A percentile compares a stretch with the other conserved stretches of the same genome.
phyloP scores from a whole-genome alignment of 768 basidiomycete species.

The Tricholomella constricta region DNA sequence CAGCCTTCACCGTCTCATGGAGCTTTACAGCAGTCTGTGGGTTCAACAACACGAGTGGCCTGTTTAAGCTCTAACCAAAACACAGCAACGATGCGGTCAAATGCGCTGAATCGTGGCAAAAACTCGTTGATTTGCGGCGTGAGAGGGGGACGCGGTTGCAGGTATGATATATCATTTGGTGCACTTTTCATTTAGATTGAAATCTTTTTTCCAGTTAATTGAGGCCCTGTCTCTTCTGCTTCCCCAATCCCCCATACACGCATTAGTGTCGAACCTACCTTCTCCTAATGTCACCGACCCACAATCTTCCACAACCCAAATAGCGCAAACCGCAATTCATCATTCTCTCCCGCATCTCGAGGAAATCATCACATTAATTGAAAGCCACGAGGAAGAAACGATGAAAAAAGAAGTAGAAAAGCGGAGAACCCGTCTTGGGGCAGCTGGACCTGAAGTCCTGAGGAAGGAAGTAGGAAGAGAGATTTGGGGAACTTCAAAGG shows the following conservation, averaged over 20 bases:
- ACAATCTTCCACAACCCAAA: constrained; percentile 55
- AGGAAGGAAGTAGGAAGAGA: constrained; percentile 68
- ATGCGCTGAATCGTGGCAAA: constrained; percentile 82
- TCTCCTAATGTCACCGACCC: constrained; percentile 79
- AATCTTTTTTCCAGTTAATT: constrained; percentile 51
- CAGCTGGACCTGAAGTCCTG: constrained; percentile 57
- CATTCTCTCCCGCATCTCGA: constrained; percentile 71
- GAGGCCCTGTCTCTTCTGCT: constrained; percentile 69
- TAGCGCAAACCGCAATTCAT: constrained; percentile 63
- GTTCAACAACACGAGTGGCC: constrained; percentile 17
- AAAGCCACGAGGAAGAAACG: constrained; percentile 59
- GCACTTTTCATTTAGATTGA: constrained; percentile 2
- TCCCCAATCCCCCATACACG: constrained; percentile 67
- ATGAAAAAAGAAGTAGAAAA: constrained; percentile 73
- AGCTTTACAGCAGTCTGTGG: constrained; percentile 61
- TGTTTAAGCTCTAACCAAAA: not conserved
- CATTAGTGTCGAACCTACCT: constrained; percentile 65
- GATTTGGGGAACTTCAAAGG: constrained; percentile 62
- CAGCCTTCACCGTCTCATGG: constrained; percentile 56
- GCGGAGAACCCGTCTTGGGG: constrained; percentile 76
- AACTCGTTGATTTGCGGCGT: constrained; percentile 63
- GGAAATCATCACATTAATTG: constrained; percentile 67
- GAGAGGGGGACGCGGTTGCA: constrained; percentile 61
- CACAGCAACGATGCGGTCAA: constrained; percentile 72
- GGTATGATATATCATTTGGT: constrained; percentile 13